Percentiles rank a stretch among this genome's conserved stretches.
These are phyloP conservation scores for Tetrastigma voinierianum DNA, from an alignment of 164 flowering plant genomes.

Conservation along the genomic window DNA sequence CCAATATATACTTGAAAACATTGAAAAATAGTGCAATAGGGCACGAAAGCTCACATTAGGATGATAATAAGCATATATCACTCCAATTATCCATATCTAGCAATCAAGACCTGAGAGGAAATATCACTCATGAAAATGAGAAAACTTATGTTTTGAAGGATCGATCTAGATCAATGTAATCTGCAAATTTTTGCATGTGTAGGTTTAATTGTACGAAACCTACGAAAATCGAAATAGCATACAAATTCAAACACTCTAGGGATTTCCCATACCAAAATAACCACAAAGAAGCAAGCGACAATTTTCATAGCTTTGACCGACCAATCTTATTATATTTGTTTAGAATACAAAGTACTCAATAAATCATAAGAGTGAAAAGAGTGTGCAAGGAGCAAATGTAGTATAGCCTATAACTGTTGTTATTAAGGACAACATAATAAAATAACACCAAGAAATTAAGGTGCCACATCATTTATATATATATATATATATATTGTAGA, in stretches of 20 bases:
- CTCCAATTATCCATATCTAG: conserved; percentile 95
- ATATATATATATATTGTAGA: no score
- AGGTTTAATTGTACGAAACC: background rate
- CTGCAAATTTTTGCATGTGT: conserved; percentile 35
- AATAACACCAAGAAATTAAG: conserved; percentile 87
- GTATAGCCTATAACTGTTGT: conserved; percentile 83
- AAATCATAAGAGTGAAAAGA: conserved; percentile 96
- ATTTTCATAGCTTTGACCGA: conserved; percentile 74
- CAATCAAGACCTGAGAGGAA: conserved; percentile 98
- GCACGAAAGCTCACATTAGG: conserved; percentile 65
- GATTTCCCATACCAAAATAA: conserved; percentile 86
- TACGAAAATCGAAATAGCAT: conserved; percentile 27
- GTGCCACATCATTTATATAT: conserved; percentile 99
- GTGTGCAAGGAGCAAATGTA: conserved; percentile 99
- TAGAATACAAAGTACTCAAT: conserved; percentile 83
- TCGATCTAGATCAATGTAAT: conserved; percentile 71
- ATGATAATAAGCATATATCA: conserved; percentile 88
- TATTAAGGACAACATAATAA: conserved; percentile 82
- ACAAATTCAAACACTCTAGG: conserved; percentile 88
- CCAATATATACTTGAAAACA: background rate
- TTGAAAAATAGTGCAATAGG: background rate
- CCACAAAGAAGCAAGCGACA: conserved; percentile 72
- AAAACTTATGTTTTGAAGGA: conserved; percentile 49
- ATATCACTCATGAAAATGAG: conserved; percentile 88
- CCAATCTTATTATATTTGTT: conserved; percentile 83